Conservation (phyloP, 176 grass and related monocot species). For the Oryza glaberrima region DNA sequence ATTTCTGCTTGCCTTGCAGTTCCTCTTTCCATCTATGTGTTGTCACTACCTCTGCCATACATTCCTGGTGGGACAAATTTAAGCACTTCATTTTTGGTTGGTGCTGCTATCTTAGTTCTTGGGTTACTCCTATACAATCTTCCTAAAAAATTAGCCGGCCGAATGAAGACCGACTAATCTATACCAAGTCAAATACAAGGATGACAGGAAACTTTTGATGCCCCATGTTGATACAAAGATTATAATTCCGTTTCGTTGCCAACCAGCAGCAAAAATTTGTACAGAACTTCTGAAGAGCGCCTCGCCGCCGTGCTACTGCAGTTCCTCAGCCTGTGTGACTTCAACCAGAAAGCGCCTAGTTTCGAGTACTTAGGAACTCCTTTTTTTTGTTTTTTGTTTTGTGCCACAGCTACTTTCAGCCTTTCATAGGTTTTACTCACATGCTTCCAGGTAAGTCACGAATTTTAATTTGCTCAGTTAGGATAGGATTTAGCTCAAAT, state of each 20-base stretch:
- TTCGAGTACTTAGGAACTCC: neutral
- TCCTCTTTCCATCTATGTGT: constrained; percentile 69
- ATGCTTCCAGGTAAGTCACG: neutral
- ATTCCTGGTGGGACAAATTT: constrained; percentile 61
- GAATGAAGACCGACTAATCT: constrained; percentile 50
- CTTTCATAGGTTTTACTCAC: neutral
- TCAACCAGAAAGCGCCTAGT: neutral
- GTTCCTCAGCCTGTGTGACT: neutral
- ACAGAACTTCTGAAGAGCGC: constrained; percentile 13
- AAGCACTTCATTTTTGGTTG: constrained; percentile 64
- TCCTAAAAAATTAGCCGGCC: constrained; percentile 51
- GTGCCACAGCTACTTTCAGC: neutral
- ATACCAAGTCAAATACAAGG: constrained; percentile 2
- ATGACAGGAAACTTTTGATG: neutral
- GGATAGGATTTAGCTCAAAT: neutral
- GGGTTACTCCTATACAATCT: constrained; percentile 83
- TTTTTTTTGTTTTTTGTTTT: neutral
- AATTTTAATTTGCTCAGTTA: neutral
- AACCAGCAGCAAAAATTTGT: neutral
- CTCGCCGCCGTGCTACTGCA: neutral
- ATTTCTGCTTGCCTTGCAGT: constrained; percentile 52
- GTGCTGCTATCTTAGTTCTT: constrained; percentile 63
- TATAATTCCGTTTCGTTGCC: neutral
- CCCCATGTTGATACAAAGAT: constrained; percentile 5
- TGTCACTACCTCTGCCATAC: constrained; percentile 81